These are phyloP conservation scores for Oryza glumipatula DNA, from an alignment of 176 grass and related monocot genomes.

Conservation along the genomic window DNA sequence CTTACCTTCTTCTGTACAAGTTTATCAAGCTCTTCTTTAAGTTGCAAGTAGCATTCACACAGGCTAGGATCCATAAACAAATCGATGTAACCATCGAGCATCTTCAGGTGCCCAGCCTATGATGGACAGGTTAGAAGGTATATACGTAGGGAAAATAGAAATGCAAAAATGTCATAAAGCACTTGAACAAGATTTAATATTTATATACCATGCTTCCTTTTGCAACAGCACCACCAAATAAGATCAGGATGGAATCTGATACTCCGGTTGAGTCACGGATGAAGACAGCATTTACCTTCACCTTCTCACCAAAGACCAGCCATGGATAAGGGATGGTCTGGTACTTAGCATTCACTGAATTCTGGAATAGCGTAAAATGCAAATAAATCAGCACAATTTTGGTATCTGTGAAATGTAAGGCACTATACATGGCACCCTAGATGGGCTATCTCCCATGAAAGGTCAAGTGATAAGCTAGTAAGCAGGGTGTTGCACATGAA, in stretches of 20 bases:
- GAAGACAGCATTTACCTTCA: conserved; percentile 95
- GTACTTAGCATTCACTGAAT: conserved; percentile 94
- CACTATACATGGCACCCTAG: not conserved
- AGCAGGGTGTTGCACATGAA: not conserved
- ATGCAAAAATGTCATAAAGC: conserved; percentile 28
- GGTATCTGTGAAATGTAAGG: not conserved
- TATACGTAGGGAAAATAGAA: conserved; percentile 8
- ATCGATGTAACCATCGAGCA: conserved; percentile 96
- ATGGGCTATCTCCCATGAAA: not conserved
- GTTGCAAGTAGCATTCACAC: conserved; percentile 82
- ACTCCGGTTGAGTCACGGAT: conserved; percentile 92
- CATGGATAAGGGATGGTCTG: conserved; percentile 91
- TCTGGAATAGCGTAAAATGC: conserved; percentile 55
- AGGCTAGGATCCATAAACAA: conserved; percentile 97
- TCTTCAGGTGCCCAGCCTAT: conserved; percentile 91
- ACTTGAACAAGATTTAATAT: conserved; percentile 10
- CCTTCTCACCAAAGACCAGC: conserved; percentile 95
- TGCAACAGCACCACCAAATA: conserved; percentile 78
- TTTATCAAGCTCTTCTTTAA: conserved; percentile 90
- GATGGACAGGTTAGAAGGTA: conserved; percentile 23
- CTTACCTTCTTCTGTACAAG: conserved; percentile 86
- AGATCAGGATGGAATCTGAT: conserved; percentile 85
- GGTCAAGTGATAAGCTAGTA: not conserved
- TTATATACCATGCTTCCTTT: conserved; percentile 70
- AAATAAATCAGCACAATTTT: not conserved